These are phyloP conservation scores for Russula sp. DNA, from an alignment of 768 basidiomycete genomes.

Conservation along the genomic window DNA sequence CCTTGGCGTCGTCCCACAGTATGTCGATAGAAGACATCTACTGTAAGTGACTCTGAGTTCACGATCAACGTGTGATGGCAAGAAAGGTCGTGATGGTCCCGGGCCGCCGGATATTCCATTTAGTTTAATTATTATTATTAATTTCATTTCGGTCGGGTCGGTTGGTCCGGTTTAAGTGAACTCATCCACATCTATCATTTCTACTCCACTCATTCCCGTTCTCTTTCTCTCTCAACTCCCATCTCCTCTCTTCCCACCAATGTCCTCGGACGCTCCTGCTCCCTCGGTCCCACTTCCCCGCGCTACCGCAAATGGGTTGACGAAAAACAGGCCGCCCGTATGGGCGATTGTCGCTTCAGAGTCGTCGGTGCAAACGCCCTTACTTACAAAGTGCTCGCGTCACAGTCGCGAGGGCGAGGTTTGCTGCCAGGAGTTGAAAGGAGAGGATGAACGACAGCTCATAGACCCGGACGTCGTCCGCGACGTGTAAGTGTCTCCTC, in stretches of 20 bases:
- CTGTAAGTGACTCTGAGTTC: too few relatives aligned
- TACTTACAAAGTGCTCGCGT: conserved; percentile 51
- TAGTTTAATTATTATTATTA: too few relatives aligned
- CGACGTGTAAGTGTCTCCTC: conserved; percentile 58
- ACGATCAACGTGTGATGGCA: too few relatives aligned
- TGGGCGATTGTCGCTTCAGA: conserved; percentile 53
- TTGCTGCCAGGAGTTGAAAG: conserved; percentile 86
- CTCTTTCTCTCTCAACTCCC: not conserved
- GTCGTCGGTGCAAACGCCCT: conserved; percentile 35
- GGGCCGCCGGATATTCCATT: too few relatives aligned
- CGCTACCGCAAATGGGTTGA: not conserved
- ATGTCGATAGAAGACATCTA: too few relatives aligned
- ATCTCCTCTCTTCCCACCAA: not conserved
- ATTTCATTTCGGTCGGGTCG: too few relatives aligned
- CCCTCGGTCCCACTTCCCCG: conserved; percentile 8
- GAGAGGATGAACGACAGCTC: conserved; percentile 69
- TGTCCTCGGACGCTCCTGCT: conserved; percentile 3
- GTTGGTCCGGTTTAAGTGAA: too few relatives aligned
- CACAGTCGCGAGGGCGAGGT: conserved; percentile 44
- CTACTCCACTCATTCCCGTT: not conserved
- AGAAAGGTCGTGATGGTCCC: too few relatives aligned
- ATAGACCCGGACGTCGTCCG: conserved; percentile 83
- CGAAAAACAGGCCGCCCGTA: conserved; percentile 42
- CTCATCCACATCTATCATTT: too few relatives aligned
- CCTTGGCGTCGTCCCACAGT: too few relatives aligned